Conservation (phyloP, 305 asterid species). For the Fraxinus ornus region DNA sequence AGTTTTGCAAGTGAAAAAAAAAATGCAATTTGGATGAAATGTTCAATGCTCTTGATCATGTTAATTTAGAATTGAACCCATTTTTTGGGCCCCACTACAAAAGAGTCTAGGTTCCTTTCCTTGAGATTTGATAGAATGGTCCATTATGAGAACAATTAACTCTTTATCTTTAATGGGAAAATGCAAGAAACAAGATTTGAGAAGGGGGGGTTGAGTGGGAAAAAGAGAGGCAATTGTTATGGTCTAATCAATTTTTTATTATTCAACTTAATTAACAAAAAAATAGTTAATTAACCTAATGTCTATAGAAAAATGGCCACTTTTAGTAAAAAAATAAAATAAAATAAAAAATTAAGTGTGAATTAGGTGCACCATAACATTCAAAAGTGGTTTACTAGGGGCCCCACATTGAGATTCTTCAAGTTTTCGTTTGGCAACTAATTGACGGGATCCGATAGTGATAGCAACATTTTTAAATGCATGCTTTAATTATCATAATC, state of each 20-base stretch:
- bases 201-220: neutral
- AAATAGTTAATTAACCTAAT: neutral
- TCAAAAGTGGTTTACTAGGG: slow-evolving; percentile 21
- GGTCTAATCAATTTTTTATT: slow-evolving; percentile 20
- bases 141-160: neutral
- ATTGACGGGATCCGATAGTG: slow-evolving; percentile 24
- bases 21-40: neutral
- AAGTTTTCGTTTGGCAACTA: slow-evolving; percentile 29
- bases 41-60: neutral
- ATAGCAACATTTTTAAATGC: neutral
- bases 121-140: neutral
- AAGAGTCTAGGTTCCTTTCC: neutral
- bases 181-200: neutral
- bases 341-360: slow-evolving; percentile 11
- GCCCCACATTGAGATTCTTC: slow-evolving; percentile 20
- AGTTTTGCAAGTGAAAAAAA: neutral
- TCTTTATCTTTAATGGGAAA: neutral
- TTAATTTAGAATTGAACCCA: slow-evolving; percentile 19
- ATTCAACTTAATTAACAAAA: neutral
- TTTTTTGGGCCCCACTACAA: slow-evolving; percentile 24
- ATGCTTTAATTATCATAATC: neutral
- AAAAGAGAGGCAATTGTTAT: slow-evolving; percentile 22
- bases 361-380: slow-evolving; percentile 40
- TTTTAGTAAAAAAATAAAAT: neutral
- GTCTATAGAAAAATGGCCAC: neutral